Percentiles rank a stretch among this genome's conserved stretches.
Evolutionary conservation across 1,139 yeast genomes (phyloP).

Genomic region (Diutina rugosa): DNA sequence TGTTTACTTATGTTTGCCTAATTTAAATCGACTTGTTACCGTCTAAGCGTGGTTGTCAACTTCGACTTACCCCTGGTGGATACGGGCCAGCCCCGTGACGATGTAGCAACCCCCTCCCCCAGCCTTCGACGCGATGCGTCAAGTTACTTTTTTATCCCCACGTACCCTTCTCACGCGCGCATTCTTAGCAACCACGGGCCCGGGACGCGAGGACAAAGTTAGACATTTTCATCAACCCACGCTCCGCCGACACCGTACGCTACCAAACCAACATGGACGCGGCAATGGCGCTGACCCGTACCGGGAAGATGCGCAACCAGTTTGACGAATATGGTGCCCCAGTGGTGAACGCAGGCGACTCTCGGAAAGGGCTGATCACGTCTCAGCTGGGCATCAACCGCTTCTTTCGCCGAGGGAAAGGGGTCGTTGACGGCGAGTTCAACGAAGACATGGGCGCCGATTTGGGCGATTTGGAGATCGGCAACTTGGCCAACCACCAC

Average conservation of each 20-base stretch:
- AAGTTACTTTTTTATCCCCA: neutral
- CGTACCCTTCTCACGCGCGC: neutral
- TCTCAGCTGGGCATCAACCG: constrained; percentile 25
- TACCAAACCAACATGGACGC: neutral
- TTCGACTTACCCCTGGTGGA: too few species aligned
- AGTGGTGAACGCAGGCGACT: constrained; percentile 6
- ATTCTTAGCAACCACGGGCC: neutral
- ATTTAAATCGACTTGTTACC: too few species aligned
- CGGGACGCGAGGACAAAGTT: neutral
- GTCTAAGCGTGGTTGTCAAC: too few species aligned
- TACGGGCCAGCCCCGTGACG: too few species aligned
- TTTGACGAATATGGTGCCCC: constrained; percentile 4
- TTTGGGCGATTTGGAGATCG: constrained; percentile 29
- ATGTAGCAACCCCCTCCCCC: too few species aligned
- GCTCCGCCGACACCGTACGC: constrained; percentile 4
- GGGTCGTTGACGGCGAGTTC: constrained; percentile 18
- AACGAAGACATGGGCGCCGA: constrained; percentile 45
- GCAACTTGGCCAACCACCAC: constrained; percentile 20
- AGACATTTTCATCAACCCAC: constrained; percentile 3
- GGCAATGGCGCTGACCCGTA: constrained; percentile 9
- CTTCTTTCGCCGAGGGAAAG: constrained; percentile 25
- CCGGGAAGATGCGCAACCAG: constrained; percentile 10
- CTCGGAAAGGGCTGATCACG: constrained; percentile 30
- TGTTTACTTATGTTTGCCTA: too few species aligned
- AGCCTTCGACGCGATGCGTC: neutral